Evolutionary conservation across 495 filamentous ascomycete genomes (phyloP), one percentile per base, ranked within the genome.

Genomic region (Penicillium pulvis): DNA sequence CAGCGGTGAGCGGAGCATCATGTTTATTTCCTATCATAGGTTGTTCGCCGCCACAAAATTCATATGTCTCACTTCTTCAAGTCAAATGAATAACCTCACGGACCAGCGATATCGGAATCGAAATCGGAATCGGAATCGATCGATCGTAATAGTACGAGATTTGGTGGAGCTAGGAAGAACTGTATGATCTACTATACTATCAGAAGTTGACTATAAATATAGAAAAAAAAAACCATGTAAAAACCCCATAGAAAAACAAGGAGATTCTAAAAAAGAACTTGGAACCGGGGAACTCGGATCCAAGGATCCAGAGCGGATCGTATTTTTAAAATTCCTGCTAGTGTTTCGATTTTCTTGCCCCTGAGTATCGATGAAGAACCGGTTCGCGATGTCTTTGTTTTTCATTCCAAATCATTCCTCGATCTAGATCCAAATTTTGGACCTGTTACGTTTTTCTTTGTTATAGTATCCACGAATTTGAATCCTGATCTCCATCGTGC

Each of bases 41-140:
- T 36, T 14, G 12, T 36, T 36, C 33, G 12, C 12, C 10, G 33
- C 10, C 31, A 8, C 7, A 33, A 12, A 0, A 36, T 36, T 3
- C 9, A 8, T 8, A 28, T 28, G 28, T 28, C 28, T 28, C 28
- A 28, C 28, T 28, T 28, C 28, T 28, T 28, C 4, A 28, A 5
- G 28, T 36, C 33, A 36, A 8, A 36, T 28, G 4, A 9, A 12
- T 10, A 12, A 12, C 7, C 10, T 48, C 24, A 49, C 26, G 23
- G 54, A 46, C 51, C 55, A 43, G 47, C 53, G 11, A 42, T 23
- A 53, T 64, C 58, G 28, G 20, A 48, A 64, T 57, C 61, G 57
- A 48, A 31, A 61, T 59, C 44, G 52, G 12, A 46, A 57, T 59
- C 56, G 44, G 28, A 55, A 66, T 66, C 65, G 65, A 68, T 68